Conservation (phyloP, 192 early-diverging fungal genomes). For the Gigaspora rosea region DNA sequence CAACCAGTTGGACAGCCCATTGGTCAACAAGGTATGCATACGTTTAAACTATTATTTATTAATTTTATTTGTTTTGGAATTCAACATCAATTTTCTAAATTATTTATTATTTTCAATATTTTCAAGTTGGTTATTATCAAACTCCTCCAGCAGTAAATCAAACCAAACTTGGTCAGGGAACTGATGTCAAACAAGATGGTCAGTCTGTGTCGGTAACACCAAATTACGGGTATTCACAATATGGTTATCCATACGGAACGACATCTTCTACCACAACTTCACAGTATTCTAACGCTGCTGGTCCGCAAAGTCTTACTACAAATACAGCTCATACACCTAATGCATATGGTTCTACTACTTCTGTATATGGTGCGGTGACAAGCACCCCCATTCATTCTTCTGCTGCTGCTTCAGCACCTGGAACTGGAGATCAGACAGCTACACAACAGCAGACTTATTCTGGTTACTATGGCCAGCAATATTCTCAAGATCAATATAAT, state of each 20-base stretch:
- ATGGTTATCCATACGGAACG: constrained; percentile 24
- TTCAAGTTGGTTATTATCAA: constrained; percentile 27
- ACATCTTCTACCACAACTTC: not conserved
- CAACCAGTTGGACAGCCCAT: not conserved
- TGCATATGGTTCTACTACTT: not conserved
- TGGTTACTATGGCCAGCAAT: constrained; percentile 23
- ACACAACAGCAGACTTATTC: constrained; percentile 10
- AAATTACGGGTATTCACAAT: constrained; percentile 28
- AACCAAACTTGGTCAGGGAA: constrained; percentile 10
- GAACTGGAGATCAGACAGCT: constrained; percentile 24
- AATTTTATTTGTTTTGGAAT: not conserved
- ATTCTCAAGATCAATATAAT: constrained; percentile 32
- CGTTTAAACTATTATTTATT: not conserved
- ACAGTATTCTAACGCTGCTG: not conserved
- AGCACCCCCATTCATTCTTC: not conserved
- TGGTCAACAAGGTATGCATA: not conserved
- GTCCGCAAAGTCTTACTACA: not conserved
- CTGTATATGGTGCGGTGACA: not conserved
- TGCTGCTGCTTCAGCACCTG: not conserved
- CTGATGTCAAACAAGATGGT: constrained; percentile 16
- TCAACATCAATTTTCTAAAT: not conserved
- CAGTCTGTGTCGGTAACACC: not conserved
- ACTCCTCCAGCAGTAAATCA: constrained; percentile 6
- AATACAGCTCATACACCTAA: not conserved
- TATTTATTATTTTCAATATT: not conserved